Percentiles rank a stretch among this genome's conserved stretches.
Conservation (phyloP, 169 alveolate genomes). For the Plasmodium billcollinsi region DNA sequence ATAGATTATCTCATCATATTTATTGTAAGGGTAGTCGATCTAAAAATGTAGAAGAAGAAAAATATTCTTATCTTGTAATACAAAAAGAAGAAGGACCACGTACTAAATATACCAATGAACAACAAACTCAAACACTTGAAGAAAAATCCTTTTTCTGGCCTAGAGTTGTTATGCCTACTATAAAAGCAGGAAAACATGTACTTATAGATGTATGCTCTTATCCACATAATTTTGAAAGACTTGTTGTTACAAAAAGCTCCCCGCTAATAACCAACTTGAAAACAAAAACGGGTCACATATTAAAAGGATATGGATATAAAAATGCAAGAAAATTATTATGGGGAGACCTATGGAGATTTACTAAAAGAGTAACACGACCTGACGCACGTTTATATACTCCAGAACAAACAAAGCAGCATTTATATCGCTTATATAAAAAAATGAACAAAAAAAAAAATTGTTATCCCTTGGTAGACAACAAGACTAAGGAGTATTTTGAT, state of each 20-base stretch:
- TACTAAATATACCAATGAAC: conserved; percentile 70
- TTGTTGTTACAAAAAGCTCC: conserved; percentile 85
- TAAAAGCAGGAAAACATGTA: conserved; percentile 89
- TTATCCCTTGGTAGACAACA: not conserved
- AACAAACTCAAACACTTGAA: conserved; percentile 79
- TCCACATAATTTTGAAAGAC: conserved; percentile 85
- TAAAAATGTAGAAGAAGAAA: conserved; percentile 87
- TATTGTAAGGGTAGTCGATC: conserved; percentile 87
- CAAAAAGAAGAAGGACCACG: conserved; percentile 86
- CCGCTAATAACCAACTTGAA: conserved; percentile 84
- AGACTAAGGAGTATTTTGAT: conserved; percentile 15
- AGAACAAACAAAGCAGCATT: conserved; percentile 77
- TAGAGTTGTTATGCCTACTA: conserved; percentile 87
- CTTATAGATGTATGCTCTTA: conserved; percentile 89
- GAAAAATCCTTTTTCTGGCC: conserved; percentile 93
- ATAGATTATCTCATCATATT: conserved; percentile 88
- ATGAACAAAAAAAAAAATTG: conserved; percentile 60
- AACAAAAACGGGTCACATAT: conserved; percentile 50
- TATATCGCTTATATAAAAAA: conserved; percentile 80
- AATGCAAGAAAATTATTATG: conserved; percentile 88
- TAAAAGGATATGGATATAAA: conserved; percentile 75
- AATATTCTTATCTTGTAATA: conserved; percentile 87
- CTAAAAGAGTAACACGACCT: conserved; percentile 87
- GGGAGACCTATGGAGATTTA: conserved; percentile 94
- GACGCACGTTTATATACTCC: conserved; percentile 90